phyloP scores from a whole-genome alignment of 2,329 filamentous ascomycete genomes.

The Arthrobotrys sphaeroides region DNA sequence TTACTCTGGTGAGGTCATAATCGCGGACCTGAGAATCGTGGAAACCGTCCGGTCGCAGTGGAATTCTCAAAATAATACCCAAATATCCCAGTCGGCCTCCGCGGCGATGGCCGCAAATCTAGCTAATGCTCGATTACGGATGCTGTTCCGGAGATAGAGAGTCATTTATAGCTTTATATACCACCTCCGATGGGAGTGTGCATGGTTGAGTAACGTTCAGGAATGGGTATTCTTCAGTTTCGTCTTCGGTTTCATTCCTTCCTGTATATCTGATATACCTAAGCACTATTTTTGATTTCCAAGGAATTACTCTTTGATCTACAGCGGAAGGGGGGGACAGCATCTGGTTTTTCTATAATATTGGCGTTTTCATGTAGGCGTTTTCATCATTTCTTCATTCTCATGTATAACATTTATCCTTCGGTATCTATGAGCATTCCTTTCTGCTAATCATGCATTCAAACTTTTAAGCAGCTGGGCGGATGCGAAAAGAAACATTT shows the following conservation, averaged over 20 bases:
- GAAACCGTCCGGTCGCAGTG: slow-evolving; percentile 56
- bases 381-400: background rate
- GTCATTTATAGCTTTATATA: background rate
- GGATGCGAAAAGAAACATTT: background rate
- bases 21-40: slow-evolving; percentile 55
- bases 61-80: slow-evolving; percentile 44
- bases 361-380: slow-evolving; percentile 49
- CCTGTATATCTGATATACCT: slow-evolving; percentile 29
- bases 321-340: slow-evolving; percentile 22
- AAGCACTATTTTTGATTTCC: too few species aligned
- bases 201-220: background rate
- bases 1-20: slow-evolving; percentile 56
- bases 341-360: slow-evolving; percentile 13
- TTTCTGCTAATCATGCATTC: background rate
- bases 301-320: background rate
- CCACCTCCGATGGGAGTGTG: background rate
- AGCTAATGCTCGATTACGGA: slow-evolving; percentile 30
- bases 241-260: background rate
- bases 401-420: slow-evolving; percentile 36
- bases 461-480: too few species aligned
- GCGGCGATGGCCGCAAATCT: slow-evolving; percentile 39
- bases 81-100: slow-evolving; percentile 25
- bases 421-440: background rate
- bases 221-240: background rate
- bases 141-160: slow-evolving; percentile 35